These are phyloP conservation scores for Zasmidium cellare DNA, from an alignment of 2,329 filamentous ascomycete species.

Conservation along the genomic window DNA sequence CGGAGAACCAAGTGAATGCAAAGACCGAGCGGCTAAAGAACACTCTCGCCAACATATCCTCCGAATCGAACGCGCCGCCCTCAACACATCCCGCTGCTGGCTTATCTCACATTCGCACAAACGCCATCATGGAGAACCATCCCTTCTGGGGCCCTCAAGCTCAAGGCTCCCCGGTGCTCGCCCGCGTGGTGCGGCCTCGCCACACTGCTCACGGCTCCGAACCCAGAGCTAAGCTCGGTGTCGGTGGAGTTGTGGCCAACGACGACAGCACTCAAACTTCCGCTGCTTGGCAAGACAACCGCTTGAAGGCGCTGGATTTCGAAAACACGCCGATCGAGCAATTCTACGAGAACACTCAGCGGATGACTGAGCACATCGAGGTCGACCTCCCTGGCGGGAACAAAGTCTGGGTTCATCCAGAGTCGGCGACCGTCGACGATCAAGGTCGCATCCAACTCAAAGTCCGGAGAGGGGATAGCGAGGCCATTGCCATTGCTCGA, in stretches of 20 bases:
- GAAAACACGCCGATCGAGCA: conserved; percentile 32
- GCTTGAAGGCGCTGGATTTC: not conserved
- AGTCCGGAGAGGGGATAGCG: conserved; percentile 30
- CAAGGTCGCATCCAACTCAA: conserved; percentile 45
- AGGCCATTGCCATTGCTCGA: conserved; percentile 35
- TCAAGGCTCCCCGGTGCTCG: conserved; percentile 52
- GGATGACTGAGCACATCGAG: conserved; percentile 41
- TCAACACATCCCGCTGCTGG: conserved; percentile 67
- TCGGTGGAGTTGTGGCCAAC: conserved; percentile 46
- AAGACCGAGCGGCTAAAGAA: conserved; percentile 1
- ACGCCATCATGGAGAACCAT: conserved; percentile 59
- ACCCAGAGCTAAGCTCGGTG: conserved; percentile 40
- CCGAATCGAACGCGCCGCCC: conserved; percentile 49
- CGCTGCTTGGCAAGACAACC: too few species aligned
- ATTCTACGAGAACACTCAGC: conserved; percentile 41
- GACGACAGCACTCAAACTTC: conserved; percentile 25
- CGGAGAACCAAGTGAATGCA: not conserved
- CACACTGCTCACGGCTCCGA: conserved; percentile 39
- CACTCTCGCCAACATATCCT: conserved; percentile 8
- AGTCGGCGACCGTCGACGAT: conserved; percentile 47
- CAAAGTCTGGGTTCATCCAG: conserved; percentile 54
- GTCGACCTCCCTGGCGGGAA: conserved; percentile 50
- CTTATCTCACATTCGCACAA: conserved; percentile 60
- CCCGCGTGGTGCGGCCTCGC: conserved; percentile 56
- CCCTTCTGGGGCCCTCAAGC: conserved; percentile 61